Percentiles rank a stretch among this genome's conserved stretches.
phyloP scores from a whole-genome alignment of 2,329 filamentous ascomycete species.

The Penicillium sp. region DNA sequence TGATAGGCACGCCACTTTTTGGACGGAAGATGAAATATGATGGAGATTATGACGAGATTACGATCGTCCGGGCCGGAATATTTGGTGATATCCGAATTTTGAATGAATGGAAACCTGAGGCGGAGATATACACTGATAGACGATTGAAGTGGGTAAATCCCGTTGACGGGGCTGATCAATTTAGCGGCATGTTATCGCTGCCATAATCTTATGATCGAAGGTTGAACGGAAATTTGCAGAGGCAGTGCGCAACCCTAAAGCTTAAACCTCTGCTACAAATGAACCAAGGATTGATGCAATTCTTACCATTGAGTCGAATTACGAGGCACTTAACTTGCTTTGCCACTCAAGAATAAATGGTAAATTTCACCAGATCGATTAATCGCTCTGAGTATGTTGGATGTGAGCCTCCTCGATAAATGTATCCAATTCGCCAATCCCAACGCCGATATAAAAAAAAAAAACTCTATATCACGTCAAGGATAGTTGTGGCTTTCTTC shows the following conservation, averaged over 20 bases:
- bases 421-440: too few relatives aligned
- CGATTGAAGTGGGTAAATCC: slow-evolving; percentile 26
- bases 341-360: too few relatives aligned
- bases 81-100: slow-evolving; percentile 32
- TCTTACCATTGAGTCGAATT: too few relatives aligned
- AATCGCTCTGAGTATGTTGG: too few relatives aligned
- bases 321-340: too few relatives aligned
- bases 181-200: slow-evolving; percentile 23
- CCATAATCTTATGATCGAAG: slow-evolving; percentile 10
- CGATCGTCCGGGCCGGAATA: slow-evolving; percentile 37
- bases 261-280: too few relatives aligned
- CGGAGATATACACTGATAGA: slow-evolving; percentile 31
- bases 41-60: slow-evolving; percentile 23
- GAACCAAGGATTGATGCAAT: too few relatives aligned
- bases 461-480: slow-evolving; percentile 12
- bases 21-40: slow-evolving; percentile 22
- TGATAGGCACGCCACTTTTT: slow-evolving; percentile 30
- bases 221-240: too few relatives aligned
- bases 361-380: too few relatives aligned
- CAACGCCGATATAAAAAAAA: background rate
- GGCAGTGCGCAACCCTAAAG: too few relatives aligned
- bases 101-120: slow-evolving; percentile 28
- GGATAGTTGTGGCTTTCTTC: slow-evolving; percentile 12
- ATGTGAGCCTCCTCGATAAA: too few relatives aligned
- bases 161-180: slow-evolving; percentile 27